Percentiles rank a stretch among this genome's conserved stretches.
Evolutionary conservation across 176 grass and related monocot species (phyloP).

Genomic region (Microstegium vimineum): DNA sequence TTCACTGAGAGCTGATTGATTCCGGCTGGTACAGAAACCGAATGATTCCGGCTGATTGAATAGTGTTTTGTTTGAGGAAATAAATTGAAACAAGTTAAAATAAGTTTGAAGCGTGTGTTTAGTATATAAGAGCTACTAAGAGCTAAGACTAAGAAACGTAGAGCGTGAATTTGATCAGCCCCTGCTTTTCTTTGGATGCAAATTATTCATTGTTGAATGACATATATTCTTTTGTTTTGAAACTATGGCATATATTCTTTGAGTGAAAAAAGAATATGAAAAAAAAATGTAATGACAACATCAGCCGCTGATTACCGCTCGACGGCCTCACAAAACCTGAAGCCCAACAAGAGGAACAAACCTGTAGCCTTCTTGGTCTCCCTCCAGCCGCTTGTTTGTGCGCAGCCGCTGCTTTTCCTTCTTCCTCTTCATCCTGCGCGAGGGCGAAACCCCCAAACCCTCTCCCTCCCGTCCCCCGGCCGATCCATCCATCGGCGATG

Average conservation of each 20-base stretch:
- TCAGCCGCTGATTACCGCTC: neutral
- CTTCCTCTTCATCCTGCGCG: neutral
- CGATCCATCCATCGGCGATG: conserved; percentile 20
- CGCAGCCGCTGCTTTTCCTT: conserved; percentile 17
- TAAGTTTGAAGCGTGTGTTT: no score
- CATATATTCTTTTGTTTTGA: no score
- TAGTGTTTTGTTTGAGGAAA: no score
- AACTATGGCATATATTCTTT: neutral
- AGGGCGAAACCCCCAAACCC: conserved; percentile 1
- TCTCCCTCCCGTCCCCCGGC: neutral
- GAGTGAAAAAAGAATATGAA: neutral
- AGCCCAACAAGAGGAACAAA: neutral
- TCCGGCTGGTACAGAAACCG: no score
- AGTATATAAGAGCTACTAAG: no score
- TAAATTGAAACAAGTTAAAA: no score
- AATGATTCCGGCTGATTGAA: no score
- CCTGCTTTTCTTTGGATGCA: neutral
- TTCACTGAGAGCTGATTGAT: no score
- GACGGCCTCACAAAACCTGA: neutral
- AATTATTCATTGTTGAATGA: neutral
- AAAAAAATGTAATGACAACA: neutral
- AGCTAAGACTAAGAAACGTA: no score
- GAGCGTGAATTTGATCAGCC: neutral
- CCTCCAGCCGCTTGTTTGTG: neutral
- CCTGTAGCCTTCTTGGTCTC: neutral